Conservation (phyloP, 208 protist genomes). For the Crithidia acanthocephali region DNA sequence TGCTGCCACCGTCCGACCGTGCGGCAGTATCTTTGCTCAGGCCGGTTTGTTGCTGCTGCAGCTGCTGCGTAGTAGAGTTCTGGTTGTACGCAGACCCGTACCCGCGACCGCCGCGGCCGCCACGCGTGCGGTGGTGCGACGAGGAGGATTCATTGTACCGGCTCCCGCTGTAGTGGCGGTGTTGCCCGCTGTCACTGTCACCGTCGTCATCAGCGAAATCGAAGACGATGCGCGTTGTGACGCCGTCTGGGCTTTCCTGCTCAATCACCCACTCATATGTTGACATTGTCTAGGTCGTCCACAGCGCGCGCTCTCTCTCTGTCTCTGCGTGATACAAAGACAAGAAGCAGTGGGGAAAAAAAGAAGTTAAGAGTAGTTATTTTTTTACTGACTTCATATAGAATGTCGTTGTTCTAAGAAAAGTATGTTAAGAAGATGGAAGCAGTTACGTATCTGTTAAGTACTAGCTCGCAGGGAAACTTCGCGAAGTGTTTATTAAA, state of each 20-base stretch:
- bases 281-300: conserved; percentile 23
- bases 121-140: background rate
- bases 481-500: too few species aligned
- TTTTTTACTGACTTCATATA: too few species aligned
- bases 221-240: conserved; percentile 45
- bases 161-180: background rate
- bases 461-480: too few species aligned
- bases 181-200: background rate
- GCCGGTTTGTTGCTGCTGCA: background rate
- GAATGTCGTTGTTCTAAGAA: too few species aligned
- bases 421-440: too few species aligned
- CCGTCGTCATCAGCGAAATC: conserved; percentile 25
- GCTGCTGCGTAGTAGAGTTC: background rate
- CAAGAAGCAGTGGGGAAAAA: too few species aligned
- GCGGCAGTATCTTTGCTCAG: conserved; percentile 7
- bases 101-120: background rate
- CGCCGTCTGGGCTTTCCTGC: conserved; percentile 33
- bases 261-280: conserved; percentile 53
- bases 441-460: too few species aligned
- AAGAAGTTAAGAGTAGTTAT: too few species aligned
- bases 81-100: background rate
- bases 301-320: too few species aligned
- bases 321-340: too few species aligned
- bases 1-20: conserved; percentile 45
- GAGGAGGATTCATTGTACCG: background rate